Evolutionary conservation across 768 basidiomycete species (phyloP), one percentile per base, ranked within the genome.

Genomic region (Lyophyllum shimeji): DNA sequence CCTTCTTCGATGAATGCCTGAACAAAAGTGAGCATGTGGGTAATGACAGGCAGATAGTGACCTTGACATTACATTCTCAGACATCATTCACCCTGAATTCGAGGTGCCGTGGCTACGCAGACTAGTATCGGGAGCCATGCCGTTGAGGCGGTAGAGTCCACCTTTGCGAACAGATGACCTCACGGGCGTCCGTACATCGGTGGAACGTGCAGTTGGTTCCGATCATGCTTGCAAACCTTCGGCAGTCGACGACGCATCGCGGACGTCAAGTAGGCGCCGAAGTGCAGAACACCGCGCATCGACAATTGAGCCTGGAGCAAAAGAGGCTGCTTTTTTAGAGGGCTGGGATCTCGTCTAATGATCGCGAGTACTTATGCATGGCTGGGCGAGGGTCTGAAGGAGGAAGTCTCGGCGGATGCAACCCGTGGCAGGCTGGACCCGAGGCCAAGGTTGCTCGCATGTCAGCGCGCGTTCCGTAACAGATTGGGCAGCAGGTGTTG

Each of bases 131-230:
- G n/a, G n/a, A n/a, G n/a, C n/a, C n/a, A n/a, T n/a, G n/a, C n/a
- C n/a, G n/a, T n/a, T n/a, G n/a, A n/a, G n/a, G n/a, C n/a, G n/a
- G n/a, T n/a, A n/a, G 24, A 13, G 24, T 0, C 6, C 23, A 45
- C 42, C 51, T 52, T 52, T 33, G 8, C 43, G 27, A 23, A 52
- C 44, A 18, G 27, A 52, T 31, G 51, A 43, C 2, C 51, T 40
- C 9, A 52, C 44, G 13, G 51, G 51, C 51, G 45, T 52, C 51
- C 27, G 45, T 20, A 52, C 42, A 31, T 52, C 42, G 51, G n/a
- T 52, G 51, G 21, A 52, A 52, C 0, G 23, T 27, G 9, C 51
- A 42, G 18, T 45, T 29, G n/a, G 39, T n/a, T 17, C 18, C 33
- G 24, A 52, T 52, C 51, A 52, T 45, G 21, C 13, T 44, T 52